phyloP scores from a whole-genome alignment of 2,329 filamentous ascomycete species.

The Cercospora sp. region DNA sequence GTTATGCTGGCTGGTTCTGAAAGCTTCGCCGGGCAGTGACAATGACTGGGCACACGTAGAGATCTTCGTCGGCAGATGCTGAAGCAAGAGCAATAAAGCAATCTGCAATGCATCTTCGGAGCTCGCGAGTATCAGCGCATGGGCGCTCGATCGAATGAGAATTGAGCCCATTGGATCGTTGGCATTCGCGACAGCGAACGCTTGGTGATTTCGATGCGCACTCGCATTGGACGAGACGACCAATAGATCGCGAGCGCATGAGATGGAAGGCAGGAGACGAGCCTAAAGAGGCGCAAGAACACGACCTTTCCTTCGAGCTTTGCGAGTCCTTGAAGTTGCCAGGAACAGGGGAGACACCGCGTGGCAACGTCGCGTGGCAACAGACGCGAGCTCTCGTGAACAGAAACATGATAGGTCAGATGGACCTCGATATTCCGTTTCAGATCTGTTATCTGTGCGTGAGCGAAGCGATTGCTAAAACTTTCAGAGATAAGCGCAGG shows the following conservation, averaged over 20 bases:
- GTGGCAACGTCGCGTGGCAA: background rate
- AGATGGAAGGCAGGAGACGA: background rate
- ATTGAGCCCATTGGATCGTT: too few relatives aligned
- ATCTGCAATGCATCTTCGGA: too few relatives aligned
- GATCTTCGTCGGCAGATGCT: too few relatives aligned
- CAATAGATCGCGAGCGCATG: background rate
- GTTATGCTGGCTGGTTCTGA: too few relatives aligned
- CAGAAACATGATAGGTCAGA: background rate
- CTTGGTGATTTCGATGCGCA: background rate
- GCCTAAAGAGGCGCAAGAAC: background rate
- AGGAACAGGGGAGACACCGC: background rate
- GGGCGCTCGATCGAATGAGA: too few relatives aligned
- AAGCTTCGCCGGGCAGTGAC: too few relatives aligned
- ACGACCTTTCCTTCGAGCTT: background rate
- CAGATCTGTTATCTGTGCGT: conserved; percentile 13
- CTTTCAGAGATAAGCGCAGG: conserved; percentile 15
- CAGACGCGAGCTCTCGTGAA: background rate
- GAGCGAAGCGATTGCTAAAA: conserved; percentile 15
- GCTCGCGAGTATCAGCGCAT: too few relatives aligned
- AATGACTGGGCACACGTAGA: too few relatives aligned
- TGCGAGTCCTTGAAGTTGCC: background rate
- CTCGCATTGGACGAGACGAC: background rate
- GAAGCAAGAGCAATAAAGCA: too few relatives aligned
- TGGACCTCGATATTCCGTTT: background rate
- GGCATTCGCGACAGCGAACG: too few relatives aligned